Evolutionary conservation across 2,329 filamentous ascomycete species (phyloP), one percentile per base, ranked within the genome.

Genomic region (Aspergillus hortae): DNA sequence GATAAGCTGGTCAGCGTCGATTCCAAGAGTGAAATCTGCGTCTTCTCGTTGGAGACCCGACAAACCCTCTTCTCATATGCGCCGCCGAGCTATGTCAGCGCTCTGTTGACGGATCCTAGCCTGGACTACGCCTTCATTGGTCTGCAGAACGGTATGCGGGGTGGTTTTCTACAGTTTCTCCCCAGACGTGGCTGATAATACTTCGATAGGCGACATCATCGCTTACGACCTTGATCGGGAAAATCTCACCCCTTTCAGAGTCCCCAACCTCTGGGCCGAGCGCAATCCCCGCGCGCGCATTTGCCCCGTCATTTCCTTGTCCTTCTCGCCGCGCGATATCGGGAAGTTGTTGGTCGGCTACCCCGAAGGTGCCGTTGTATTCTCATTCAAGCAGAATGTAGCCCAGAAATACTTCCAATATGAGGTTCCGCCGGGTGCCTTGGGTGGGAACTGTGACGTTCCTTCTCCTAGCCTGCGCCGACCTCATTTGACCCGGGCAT

Each of bases 181-280:
- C 2, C 6, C 12, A 30, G 7, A 14, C 9, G 30, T 9, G 42
- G 33, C 48, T 54, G 49, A 54, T 30, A n/a, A 14, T 44, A 54
- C 38, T 0, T 35, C 11, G 4, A 38, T 61, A 76, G 82, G 92
- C 54, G 92, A 97, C 52, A 79, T 97, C 10, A 80, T 92, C 54
- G 90, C 90, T n/a, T 99, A 92, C 67, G 94, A 99, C 68, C 78
- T 99, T 51, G 94, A 97, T 66, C 82, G 92, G 53, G 85, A 90
- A 66, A 78, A 79, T 27, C 74, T 94, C 54, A 84, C 90, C 12
- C 83, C 86, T 0, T 92, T 96, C 70, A 85, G 84, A 52, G 83
- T 99, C 48, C 87, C 90, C 11, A 96, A 96, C 67, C 83, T 96
- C 52, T 97, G 92, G 92, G 78, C 79, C 46, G 83, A 89, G 57